Evolutionary conservation across 1,284 basidiomycete genomes (phyloP), one percentile per base, ranked within the genome.

Genomic region (Leccinum angustisporum): DNA sequence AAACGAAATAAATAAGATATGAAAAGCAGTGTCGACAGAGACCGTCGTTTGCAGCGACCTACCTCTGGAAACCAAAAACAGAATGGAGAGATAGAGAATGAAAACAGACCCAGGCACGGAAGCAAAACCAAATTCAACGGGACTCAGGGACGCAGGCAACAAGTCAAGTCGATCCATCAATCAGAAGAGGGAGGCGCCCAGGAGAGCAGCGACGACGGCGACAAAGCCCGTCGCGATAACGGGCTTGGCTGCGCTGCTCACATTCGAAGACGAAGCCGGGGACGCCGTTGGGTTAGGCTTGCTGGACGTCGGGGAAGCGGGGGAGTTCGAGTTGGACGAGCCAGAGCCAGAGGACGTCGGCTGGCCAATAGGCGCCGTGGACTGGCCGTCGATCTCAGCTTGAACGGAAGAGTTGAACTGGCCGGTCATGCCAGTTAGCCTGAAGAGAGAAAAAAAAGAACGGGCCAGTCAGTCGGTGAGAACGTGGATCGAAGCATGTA

Each of bases 391-490:
- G n/a, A n/a, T n/a, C n/a, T n/a, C n/a, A n/a, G n/a, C n/a, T n/a
- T n/a, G n/a, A n/a, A n/a, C n/a, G 2, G 78, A 69, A 0, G 81
- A 67, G 72, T 79, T 85, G 78, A 92, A 91, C 0, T 68, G 69
- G 52, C 90, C 91, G 13, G 77, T 80, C 90, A 91, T 91, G 61
- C 80, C 77, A 9, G 71, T 70, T 70, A 92, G 64, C 7, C 88
- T 90, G 64, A 58, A 56, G 43, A 54, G 18, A 16, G n/a, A 7
- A 4, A 1, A 65, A 36, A 10, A 9, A n/a, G 38, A 40, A 40
- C 16, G 16, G 16, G 38, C n/a, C n/a, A n/a, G n/a, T n/a, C n/a
- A n/a, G n/a, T n/a, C 40, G 16, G 5, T 18, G 27, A 60, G 8
- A 16, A 36, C 27, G 14, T 34, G 4, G 5, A 14, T 5, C 43